These are phyloP conservation scores for Colletotrichum simmondsii DNA, from an alignment of 2,329 filamentous ascomycete genomes.

Conservation along the genomic window DNA sequence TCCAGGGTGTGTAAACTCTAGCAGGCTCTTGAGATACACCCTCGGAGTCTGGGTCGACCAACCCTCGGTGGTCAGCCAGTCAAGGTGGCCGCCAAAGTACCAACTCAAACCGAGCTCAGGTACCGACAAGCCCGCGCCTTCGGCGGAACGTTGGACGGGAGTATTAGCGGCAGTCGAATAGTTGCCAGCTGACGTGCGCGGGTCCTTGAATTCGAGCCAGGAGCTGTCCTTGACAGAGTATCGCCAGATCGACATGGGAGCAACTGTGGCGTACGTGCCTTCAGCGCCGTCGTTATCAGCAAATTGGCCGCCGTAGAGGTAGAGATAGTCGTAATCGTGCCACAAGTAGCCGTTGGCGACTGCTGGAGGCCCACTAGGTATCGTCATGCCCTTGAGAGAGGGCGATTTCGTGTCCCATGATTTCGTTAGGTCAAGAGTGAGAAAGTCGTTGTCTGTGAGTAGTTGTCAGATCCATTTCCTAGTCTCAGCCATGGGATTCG, in stretches of 20 bases:
- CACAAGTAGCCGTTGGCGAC: constrained; percentile 81
- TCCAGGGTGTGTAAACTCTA: constrained; percentile 82
- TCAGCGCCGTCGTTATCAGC: constrained; percentile 60
- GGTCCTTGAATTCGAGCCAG: constrained; percentile 73
- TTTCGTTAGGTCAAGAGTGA: constrained; percentile 76
- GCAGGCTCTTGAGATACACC: constrained; percentile 77
- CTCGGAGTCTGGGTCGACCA: constrained; percentile 75
- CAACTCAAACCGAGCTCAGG: constrained; percentile 77
- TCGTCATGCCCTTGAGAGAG: constrained; percentile 68
- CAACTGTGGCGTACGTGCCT: constrained; percentile 62
- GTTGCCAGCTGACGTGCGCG: constrained; percentile 71
- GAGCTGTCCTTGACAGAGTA: constrained; percentile 69
- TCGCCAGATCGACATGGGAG: constrained; percentile 74
- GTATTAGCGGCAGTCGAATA: constrained; percentile 66
- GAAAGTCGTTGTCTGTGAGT: constrained; percentile 73
- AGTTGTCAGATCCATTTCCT: background rate
- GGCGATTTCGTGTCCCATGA: constrained; percentile 77
- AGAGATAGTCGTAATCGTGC: constrained; percentile 77
- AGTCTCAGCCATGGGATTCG: background rate
- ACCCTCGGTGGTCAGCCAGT: constrained; percentile 66
- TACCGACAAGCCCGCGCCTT: constrained; percentile 78
- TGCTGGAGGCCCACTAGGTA: constrained; percentile 75
- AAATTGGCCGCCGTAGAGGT: constrained; percentile 80
- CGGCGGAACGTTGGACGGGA: constrained; percentile 75
- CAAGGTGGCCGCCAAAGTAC: constrained; percentile 83